These are phyloP conservation scores for Pseudognaphalium luteoalbum DNA, from an alignment of 129 eudicot genomes.

Conservation along the genomic window DNA sequence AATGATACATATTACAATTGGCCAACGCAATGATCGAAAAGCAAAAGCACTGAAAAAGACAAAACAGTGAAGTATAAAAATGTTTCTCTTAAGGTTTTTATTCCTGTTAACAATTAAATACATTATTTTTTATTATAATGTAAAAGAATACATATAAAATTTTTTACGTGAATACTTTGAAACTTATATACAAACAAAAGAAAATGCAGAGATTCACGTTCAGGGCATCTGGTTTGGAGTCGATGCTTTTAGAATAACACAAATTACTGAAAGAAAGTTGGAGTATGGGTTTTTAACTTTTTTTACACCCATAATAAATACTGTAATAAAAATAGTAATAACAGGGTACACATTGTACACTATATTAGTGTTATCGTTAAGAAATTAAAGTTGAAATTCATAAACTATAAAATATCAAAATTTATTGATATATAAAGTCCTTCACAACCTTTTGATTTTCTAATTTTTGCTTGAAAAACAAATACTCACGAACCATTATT, in stretches of 20 bases:
- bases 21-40: conserved; percentile 14
- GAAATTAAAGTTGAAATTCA: too few relatives aligned
- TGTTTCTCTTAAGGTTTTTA: not conserved
- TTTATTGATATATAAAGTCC: too few relatives aligned
- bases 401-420: too few relatives aligned
- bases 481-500: too few relatives aligned
- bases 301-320: not conserved
- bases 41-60: conserved; percentile 9
- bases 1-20: conserved; percentile 8
- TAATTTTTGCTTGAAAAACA: too few relatives aligned
- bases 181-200: conserved; percentile 6
- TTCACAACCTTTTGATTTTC: too few relatives aligned
- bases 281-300: not conserved
- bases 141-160: too few relatives aligned
- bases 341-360: too few relatives aligned
- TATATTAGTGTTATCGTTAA: too few relatives aligned
- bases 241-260: not conserved
- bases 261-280: not conserved
- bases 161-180: not conserved
- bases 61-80: not conserved
- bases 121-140: not conserved
- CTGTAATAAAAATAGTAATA: too few relatives aligned
- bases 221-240: conserved; percentile 19
- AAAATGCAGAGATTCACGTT: conserved; percentile 16
- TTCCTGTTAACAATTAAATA: not conserved